These are phyloP conservation scores for Globisporangium irregulare DNA, from an alignment of 352 stramenopile genomes.

Conservation along the genomic window DNA sequence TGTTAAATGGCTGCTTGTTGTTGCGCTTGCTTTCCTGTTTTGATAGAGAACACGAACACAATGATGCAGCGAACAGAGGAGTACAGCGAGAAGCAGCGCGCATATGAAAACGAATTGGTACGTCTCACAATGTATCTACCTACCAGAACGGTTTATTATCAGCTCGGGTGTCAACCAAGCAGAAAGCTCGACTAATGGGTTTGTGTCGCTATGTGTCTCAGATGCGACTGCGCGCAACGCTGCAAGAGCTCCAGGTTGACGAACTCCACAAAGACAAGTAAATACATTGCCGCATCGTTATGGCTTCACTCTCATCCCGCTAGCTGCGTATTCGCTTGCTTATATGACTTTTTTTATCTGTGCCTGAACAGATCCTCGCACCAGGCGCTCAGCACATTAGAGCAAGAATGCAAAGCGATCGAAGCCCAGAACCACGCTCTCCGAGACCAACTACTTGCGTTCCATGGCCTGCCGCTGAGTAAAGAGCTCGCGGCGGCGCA, in stretches of 20 bases:
- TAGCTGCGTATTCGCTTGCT: no score
- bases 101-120: conserved; percentile 36
- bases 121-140: background rate
- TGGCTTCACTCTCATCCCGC: no score
- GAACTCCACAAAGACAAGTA: conserved; percentile 20
- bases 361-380: conserved; percentile 28
- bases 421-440: conserved; percentile 31
- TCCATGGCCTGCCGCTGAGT: conserved; percentile 36
- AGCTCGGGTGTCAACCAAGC: background rate
- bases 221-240: conserved; percentile 19
- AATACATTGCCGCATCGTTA: background rate
- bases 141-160: background rate
- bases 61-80: conserved; percentile 44
- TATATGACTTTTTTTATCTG: background rate
- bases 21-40: background rate
- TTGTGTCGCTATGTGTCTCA: conserved; percentile 3
- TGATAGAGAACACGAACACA: conserved; percentile 37
- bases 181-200: background rate
- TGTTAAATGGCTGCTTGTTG: background rate
- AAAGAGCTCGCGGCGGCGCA: conserved; percentile 35
- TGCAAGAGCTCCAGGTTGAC: conserved; percentile 26
- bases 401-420: conserved; percentile 31
- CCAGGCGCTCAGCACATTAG: conserved; percentile 25
- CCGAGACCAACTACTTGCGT: conserved; percentile 27
- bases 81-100: conserved; percentile 27